Percentiles rank a stretch among this genome's conserved stretches.
Evolutionary conservation across 768 basidiomycete genomes (phyloP).

Genomic region (Podaxis carcinomalis): DNA sequence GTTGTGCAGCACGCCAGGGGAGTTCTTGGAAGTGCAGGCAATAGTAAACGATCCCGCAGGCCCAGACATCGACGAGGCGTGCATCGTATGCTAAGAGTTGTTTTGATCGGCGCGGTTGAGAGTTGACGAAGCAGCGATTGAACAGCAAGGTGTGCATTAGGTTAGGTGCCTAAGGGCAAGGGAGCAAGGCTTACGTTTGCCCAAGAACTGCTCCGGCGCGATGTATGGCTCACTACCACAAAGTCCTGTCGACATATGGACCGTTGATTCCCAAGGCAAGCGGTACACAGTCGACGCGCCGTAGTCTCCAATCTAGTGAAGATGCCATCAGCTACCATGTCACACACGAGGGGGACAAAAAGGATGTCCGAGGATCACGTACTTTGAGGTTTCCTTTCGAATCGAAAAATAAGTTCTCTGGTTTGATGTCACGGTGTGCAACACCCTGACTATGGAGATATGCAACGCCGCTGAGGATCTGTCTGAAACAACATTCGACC

Average conservation of each 20-base stretch:
- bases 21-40: slow-evolving; percentile 98
- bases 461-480: slow-evolving; percentile 81
- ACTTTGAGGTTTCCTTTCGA: slow-evolving; percentile 92
- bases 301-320: slow-evolving; percentile 87
- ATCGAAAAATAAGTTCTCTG: slow-evolving; percentile 96
- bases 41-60: slow-evolving; percentile 95
- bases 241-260: slow-evolving; percentile 95
- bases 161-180: slow-evolving; percentile 27
- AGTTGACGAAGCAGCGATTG: slow-evolving; percentile 12
- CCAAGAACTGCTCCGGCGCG: slow-evolving; percentile 94
- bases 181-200: slow-evolving; percentile 77
- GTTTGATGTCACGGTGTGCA: slow-evolving; percentile 97
- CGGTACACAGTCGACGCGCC: slow-evolving; percentile 99
- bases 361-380: slow-evolving; percentile 11
- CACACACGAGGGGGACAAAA: background rate
- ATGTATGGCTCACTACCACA: slow-evolving; percentile 99
- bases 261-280: slow-evolving; percentile 95
- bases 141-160: slow-evolving; percentile 27
- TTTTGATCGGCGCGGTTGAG: background rate
- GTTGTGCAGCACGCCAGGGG: slow-evolving; percentile 94
- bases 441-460: slow-evolving; percentile 97
- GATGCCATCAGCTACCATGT: background rate
- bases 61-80: slow-evolving; percentile 96
- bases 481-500: slow-evolving; percentile 97
- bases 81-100: slow-evolving; percentile 88